A percentile compares a stretch with the other conserved stretches of the same genome.
Evolutionary conservation across 768 basidiomycete species (phyloP).

Genomic region (Hemileccinum rubropunctum): DNA sequence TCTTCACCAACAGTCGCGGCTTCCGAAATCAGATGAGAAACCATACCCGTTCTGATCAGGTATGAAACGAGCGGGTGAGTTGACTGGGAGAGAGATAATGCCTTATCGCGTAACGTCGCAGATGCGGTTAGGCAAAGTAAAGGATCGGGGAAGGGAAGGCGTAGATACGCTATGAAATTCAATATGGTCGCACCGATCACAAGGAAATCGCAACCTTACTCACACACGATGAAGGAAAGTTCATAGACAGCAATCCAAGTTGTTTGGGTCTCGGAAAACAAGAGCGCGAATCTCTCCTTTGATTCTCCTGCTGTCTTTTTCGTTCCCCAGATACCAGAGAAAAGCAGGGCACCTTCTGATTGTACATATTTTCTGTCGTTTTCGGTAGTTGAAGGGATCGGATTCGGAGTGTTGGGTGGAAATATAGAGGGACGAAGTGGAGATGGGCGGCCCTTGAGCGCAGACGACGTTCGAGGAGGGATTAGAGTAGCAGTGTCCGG

Average conservation of each 20-base stretch:
- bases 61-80: slow-evolving; percentile 33
- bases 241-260: slow-evolving; percentile 81
- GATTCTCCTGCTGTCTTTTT: slow-evolving; percentile 46
- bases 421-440: slow-evolving; percentile 62
- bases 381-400: slow-evolving; percentile 70
- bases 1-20: slow-evolving; percentile 1
- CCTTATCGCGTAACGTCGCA: slow-evolving; percentile 83
- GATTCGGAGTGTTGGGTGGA: slow-evolving; percentile 82
- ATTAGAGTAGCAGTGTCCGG: slow-evolving; percentile 38
- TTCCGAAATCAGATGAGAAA: slow-evolving; percentile 12
- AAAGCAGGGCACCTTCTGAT: slow-evolving; percentile 72
- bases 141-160: slow-evolving; percentile 67
- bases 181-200: neutral
- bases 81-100: slow-evolving; percentile 46
- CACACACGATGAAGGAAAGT: slow-evolving; percentile 76
- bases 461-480: slow-evolving; percentile 55
- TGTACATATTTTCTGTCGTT: slow-evolving; percentile 75
- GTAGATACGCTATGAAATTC: slow-evolving; percentile 60
- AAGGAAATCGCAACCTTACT: slow-evolving; percentile 30
- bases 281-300: slow-evolving; percentile 57
- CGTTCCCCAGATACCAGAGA: slow-evolving; percentile 70
- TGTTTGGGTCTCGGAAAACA: slow-evolving; percentile 59
- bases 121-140: slow-evolving; percentile 82
- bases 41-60: slow-evolving; percentile 15
- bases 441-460: slow-evolving; percentile 33